These are phyloP conservation scores for Phlyctochytrium bullatum DNA, from an alignment of 192 early-diverging fungal genomes.

Conservation along the genomic window DNA sequence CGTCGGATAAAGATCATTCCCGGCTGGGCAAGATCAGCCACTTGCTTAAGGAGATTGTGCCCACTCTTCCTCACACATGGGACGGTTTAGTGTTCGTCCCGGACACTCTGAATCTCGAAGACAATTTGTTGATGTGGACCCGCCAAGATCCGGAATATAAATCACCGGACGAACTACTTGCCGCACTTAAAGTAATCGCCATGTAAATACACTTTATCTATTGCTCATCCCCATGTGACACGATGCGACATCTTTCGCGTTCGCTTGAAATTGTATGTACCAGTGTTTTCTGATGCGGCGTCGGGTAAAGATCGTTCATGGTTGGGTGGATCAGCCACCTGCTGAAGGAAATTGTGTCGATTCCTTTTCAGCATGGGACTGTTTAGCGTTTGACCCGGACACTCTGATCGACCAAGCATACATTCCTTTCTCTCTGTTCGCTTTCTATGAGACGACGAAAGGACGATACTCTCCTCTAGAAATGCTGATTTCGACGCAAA, in stretches of 20 bases:
- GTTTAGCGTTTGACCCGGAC: slow-evolving; percentile 1
- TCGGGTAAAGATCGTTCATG: not conserved
- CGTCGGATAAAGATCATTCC: not conserved
- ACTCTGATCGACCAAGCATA: not conserved
- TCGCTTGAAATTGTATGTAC: not conserved
- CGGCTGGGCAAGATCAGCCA: not conserved
- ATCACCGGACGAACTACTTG: not conserved
- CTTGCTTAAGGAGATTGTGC: not conserved
- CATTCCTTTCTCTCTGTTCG: too few relatives aligned
- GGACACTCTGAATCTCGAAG: not conserved
- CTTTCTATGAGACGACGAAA: not conserved
- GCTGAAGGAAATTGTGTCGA: not conserved
- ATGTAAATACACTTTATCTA: too few relatives aligned
- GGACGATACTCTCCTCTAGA: not conserved
- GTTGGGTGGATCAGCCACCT: not conserved
- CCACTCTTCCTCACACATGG: not conserved
- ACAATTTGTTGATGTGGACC: not conserved
- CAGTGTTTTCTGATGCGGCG: not conserved
- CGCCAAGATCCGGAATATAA: not conserved
- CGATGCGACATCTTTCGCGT: not conserved
- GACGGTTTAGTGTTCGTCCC: slow-evolving; percentile 4
- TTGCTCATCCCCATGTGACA: not conserved
- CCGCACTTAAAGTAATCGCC: not conserved
- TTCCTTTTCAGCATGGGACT: not conserved
- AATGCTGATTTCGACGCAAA: not conserved